Evolutionary conservation across 352 stramenopile genomes (phyloP), one percentile per base, ranked within the genome.

Genomic region (Globisporangium orthogonon): DNA sequence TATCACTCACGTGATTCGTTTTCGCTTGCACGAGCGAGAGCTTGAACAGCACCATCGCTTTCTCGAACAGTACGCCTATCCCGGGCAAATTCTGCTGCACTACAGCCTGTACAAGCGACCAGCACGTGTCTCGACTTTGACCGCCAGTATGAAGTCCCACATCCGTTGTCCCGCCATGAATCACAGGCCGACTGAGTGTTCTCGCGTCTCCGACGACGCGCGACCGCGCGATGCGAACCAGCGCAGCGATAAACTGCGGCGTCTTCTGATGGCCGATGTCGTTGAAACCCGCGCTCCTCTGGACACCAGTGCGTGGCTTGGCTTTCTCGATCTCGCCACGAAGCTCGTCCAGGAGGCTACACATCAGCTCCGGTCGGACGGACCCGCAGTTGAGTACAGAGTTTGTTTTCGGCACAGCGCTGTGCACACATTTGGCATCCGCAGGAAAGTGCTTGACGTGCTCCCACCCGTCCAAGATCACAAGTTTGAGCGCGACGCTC

Each of bases 141-240:
- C 65, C 67, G 14, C 75, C 75, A 2, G 75, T 87, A 52, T 89
- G 76, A 15, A 67, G 63, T 2, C 73, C 74, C 13, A 84, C 72
- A 50, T 84, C 76, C 0, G 70, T 84, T n/a, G 71, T 79, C 1
- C 74, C 74, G 15, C 73, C 73, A 43, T 10, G 62, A 37, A 53
- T 57, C 10, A 46, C 40, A 28, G 4, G 30, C 11, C 15, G 51
- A 17, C 30, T 18, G 5, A 3, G 33, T n/a, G 41, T 29, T 28
- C n/a, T 54, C 52, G 11, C 67, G 41, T 18, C 52, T 2, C 18
- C 2, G 9, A 2, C 15, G 29, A 40, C 33, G 18, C 33, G 61
- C 44, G 35, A 52, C 9, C 67, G 39, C 2, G 58, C 48, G 31
- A 50, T 66, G 15, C 56, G 54, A 2, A 83, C 50, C 1, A 78